Percentiles rank a stretch among this genome's conserved stretches.
Evolutionary conservation across 345 rosid species (phyloP).

Genomic region (Ceriops zippeliana): DNA sequence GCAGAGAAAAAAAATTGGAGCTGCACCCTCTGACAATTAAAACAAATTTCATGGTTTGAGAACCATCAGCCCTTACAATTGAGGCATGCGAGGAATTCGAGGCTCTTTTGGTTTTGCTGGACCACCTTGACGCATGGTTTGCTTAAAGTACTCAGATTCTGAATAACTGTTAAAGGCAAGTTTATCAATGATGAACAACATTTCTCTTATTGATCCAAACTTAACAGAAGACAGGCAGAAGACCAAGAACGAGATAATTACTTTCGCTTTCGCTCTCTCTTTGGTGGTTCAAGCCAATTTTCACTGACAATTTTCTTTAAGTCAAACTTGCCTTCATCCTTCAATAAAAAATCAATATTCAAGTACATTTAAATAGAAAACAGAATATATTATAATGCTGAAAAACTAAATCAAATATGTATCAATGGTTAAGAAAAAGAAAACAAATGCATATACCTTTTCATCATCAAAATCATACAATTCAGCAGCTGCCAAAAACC

Average conservation of each 20-base stretch:
- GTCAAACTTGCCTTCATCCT: conserved; percentile 93
- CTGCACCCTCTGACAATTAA: conserved; percentile 8
- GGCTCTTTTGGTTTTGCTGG: conserved; percentile 95
- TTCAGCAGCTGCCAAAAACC: conserved; percentile 66
- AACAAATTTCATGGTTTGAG: not conserved
- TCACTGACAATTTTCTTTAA: conserved; percentile 93
- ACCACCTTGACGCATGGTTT: conserved; percentile 94
- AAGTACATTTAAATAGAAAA: not conserved
- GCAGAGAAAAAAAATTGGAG: conserved; percentile 7
- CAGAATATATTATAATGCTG: not conserved
- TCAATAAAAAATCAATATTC: conserved; percentile 23
- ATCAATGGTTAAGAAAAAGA: not conserved
- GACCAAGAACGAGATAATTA: conserved; percentile 25
- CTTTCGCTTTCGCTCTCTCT: conserved; percentile 99
- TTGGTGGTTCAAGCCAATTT: conserved; percentile 97
- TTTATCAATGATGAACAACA: not conserved
- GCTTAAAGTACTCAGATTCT: conserved; percentile 94
- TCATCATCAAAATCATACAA: conserved; percentile 90
- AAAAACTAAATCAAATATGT: not conserved
- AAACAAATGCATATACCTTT: conserved; percentile 41
- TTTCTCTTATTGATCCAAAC: not conserved
- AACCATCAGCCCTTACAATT: conserved; percentile 50
- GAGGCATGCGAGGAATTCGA: conserved; percentile 99
- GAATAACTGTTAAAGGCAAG: conserved; percentile 59
- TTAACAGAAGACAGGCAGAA: not conserved